phyloP scores from a whole-genome alignment of 2,329 filamentous ascomycete species.

The Fusarium poae region DNA sequence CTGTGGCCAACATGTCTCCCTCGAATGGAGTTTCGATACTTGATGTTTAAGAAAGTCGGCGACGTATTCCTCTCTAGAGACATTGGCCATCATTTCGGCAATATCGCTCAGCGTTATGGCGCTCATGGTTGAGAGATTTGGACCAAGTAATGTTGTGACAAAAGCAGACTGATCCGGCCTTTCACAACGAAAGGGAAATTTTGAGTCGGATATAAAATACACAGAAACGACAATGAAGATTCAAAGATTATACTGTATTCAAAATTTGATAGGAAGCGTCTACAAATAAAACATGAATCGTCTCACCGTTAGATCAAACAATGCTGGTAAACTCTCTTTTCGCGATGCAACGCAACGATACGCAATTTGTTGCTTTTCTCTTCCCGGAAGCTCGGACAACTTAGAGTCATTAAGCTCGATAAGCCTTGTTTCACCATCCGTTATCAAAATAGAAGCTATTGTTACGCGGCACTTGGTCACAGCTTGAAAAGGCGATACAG shows the following conservation, averaged over 20 bases:
- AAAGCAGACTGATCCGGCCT: neutral
- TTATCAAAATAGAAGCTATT: neutral
- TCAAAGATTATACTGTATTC: too few relatives aligned
- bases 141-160: neutral
- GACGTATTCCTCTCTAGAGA: neutral
- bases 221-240: too few relatives aligned
- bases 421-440: conserved; percentile 11
- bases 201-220: neutral
- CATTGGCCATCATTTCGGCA: neutral
- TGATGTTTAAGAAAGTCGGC: conserved; percentile 14
- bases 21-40: neutral
- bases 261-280: neutral
- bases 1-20: conserved; percentile 20
- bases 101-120: neutral
- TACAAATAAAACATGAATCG: neutral
- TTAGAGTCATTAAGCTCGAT: neutral
- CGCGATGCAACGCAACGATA: neutral
- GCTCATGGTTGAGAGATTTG: neutral
- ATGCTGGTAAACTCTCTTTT: neutral
- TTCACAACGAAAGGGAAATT: neutral
- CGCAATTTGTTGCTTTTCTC: neutral
- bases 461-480: neutral
- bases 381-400: neutral
- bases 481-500: neutral
- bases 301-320: neutral